These are phyloP conservation scores for Ophiostoma perfectum DNA, from an alignment of 2,329 filamentous ascomycete genomes.

Conservation along the genomic window DNA sequence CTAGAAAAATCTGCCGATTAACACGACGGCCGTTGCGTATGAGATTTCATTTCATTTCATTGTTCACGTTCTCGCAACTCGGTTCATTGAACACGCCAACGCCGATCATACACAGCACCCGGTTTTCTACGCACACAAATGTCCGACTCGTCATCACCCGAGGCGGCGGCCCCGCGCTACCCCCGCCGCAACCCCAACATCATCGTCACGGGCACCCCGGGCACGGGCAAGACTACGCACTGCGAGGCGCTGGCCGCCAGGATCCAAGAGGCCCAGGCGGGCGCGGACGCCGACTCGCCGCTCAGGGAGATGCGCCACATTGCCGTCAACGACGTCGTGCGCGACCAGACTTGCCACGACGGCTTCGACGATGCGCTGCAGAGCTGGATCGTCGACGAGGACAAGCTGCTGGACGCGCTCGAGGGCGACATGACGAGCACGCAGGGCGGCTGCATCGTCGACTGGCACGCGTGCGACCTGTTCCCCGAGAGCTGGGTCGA, in stretches of 20 bases:
- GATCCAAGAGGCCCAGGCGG: conserved; percentile 37
- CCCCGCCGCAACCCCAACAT: conserved; percentile 66
- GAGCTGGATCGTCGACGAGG: conserved; percentile 92
- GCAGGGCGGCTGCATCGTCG: conserved; percentile 85
- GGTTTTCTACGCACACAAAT: background rate
- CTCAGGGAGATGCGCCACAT: conserved; percentile 62
- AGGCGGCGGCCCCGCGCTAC: conserved; percentile 4
- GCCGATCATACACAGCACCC: background rate
- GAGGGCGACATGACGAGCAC: conserved; percentile 62
- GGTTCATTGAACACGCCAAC: background rate
- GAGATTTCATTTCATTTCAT: too few species aligned
- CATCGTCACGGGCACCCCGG: conserved; percentile 90
- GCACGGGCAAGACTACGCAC: conserved; percentile 92
- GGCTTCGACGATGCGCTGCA: conserved; percentile 79
- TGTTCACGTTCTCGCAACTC: background rate
- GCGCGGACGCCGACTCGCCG: conserved; percentile 36
- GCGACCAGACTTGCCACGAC: conserved; percentile 80
- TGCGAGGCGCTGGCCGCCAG: conserved; percentile 72
- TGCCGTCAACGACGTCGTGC: conserved; percentile 85
- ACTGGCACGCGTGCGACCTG: conserved; percentile 97
- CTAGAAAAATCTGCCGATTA: conserved; percentile 20
- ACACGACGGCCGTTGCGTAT: too few species aligned
- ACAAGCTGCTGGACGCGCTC: conserved; percentile 82
- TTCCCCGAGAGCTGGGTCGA: conserved; percentile 94
- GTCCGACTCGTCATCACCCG: conserved; percentile 16